phyloP scores from a whole-genome alignment of 2,329 filamentous ascomycete genomes.

The Teratosphaeriaceae sp. region DNA sequence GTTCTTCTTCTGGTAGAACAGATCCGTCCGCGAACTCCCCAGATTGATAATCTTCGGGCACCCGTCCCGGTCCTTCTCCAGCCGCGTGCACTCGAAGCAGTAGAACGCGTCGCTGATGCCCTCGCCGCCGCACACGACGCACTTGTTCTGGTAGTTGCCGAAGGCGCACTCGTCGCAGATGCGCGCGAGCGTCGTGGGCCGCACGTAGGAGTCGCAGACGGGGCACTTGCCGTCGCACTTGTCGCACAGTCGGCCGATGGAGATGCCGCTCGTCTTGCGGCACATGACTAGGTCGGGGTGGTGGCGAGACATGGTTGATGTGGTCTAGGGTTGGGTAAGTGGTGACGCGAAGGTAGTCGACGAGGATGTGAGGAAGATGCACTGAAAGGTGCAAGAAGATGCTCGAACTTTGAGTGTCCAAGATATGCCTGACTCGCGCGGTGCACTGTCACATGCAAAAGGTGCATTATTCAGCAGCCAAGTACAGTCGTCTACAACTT shows the following conservation, averaged over 20 bases:
- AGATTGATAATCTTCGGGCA: conserved; percentile 99
- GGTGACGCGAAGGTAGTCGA: too few relatives aligned
- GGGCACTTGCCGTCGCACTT: conserved; percentile 99
- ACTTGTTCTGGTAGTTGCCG: conserved; percentile 99
- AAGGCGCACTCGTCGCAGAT: conserved; percentile 99
- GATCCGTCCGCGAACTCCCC: conserved; percentile 89
- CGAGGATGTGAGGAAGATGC: too few relatives aligned
- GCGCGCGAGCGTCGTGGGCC: conserved; percentile 90
- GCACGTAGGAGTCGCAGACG: conserved; percentile 98
- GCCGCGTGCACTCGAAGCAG: conserved; percentile 94
- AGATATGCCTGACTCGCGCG: background rate
- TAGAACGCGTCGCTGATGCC: conserved; percentile 98
- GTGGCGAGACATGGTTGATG: conserved; percentile 72
- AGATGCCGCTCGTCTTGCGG: conserved; percentile 95
- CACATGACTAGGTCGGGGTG: conserved; percentile 99
- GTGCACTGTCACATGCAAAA: background rate
- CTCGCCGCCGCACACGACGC: conserved; percentile 95
- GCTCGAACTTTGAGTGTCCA: too few relatives aligned
- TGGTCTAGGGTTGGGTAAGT: background rate
- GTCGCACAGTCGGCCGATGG: conserved; percentile 97
- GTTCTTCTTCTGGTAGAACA: conserved; percentile 71
- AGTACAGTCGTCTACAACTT: conserved; percentile 21
- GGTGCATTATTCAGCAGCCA: too few relatives aligned
- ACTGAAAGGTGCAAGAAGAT: too few relatives aligned
- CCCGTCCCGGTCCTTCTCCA: conserved; percentile 95